Evolutionary conservation across 169 alveolate species (phyloP), one percentile per base, ranked within the genome.

Genomic region (Plasmodium cynomolgi): DNA sequence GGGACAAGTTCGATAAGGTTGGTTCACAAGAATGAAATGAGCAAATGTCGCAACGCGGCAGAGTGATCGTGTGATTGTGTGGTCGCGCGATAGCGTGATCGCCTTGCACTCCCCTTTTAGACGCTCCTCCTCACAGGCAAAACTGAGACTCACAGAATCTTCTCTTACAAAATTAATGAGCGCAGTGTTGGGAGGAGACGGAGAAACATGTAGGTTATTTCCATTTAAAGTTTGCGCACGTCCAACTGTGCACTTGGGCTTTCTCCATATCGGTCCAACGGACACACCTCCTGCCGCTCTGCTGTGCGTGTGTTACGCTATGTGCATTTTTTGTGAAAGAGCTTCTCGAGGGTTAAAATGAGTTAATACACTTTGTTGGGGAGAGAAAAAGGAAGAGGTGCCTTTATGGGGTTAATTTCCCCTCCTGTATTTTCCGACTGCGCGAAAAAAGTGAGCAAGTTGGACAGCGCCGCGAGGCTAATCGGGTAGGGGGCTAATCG

Each of bases 271-370:
- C 37, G 37, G 77, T 5, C 75, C 41, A 68, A 68, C 13, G 41
- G 37, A 68, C 77, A 68, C 77, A 68, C 77, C n/a, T 68, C 5
- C 41, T 68, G 37, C 77, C n/a, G 77, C 77, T 68, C 62, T 50
- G 2, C 33, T 20, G 75, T 20, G 33, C 33, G 75, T 62, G 15
- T 62, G 33, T 26, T 62, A 62, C 11, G 26, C 26, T 62, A 20
- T 62, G 11, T 26, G 0, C 5, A 20, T 62, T 62, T 62, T 68
- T 0, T 26, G 37, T 68, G 6, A 11, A 11, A 23, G n/a, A 68
- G n/a, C 77, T 26, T 68, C 5, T 20, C 77, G 31, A 68, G 37
- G 37, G 17, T 17, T 2, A 23, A 68, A 68, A 68, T 68, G 23
- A 11, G 58, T 20, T 9, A 68, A 20, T 26, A 33, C 37, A 9